A percentile compares a stretch with the other conserved stretches of the same genome.
Evolutionary conservation across 2,329 filamentous ascomycete genomes (phyloP).

Genomic region (Xenoacremonium recifei): DNA sequence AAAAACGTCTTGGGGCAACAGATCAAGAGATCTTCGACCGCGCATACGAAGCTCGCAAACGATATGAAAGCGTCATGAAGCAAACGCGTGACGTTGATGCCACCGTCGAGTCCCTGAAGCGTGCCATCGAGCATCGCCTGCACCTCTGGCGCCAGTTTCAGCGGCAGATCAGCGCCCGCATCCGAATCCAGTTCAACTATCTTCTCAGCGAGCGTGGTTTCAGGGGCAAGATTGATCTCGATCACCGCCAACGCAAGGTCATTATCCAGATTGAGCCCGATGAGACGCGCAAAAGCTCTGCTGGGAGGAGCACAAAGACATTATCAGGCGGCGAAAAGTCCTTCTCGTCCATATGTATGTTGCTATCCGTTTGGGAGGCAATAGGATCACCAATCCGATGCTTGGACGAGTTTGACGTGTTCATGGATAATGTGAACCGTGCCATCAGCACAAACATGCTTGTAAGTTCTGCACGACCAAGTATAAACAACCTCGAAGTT

Average conservation of each 20-base stretch:
- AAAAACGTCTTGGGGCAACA: slow-evolving; percentile 58
- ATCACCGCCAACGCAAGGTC: slow-evolving; percentile 72
- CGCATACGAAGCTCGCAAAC: slow-evolving; percentile 38
- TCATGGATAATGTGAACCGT: slow-evolving; percentile 97
- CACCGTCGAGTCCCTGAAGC: slow-evolving; percentile 46
- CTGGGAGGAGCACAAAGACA: slow-evolving; percentile 83
- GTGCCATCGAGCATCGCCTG: slow-evolving; percentile 67
- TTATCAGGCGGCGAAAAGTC: slow-evolving; percentile 96
- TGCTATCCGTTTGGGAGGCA: slow-evolving; percentile 93
- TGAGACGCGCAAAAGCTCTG: slow-evolving; percentile 64
- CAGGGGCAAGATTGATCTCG: slow-evolving; percentile 74
- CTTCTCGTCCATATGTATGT: slow-evolving; percentile 91
- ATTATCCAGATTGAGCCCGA: slow-evolving; percentile 75
- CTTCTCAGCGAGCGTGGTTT: slow-evolving; percentile 88
- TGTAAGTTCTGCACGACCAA: slow-evolving; percentile 48
- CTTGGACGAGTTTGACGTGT: slow-evolving; percentile 97
- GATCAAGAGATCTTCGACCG: slow-evolving; percentile 62
- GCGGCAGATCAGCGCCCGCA: slow-evolving; percentile 78
- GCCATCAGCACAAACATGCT: slow-evolving; percentile 93
- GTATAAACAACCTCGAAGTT: not conserved
- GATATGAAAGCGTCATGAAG: slow-evolving; percentile 42
- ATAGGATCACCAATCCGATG: slow-evolving; percentile 96
- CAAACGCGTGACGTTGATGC: slow-evolving; percentile 40
- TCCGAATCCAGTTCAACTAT: slow-evolving; percentile 83
- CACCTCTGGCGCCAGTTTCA: slow-evolving; percentile 80